These are phyloP conservation scores for Xylariaceae sp. DNA, from an alignment of 2,329 filamentous ascomycete genomes.

Conservation along the genomic window DNA sequence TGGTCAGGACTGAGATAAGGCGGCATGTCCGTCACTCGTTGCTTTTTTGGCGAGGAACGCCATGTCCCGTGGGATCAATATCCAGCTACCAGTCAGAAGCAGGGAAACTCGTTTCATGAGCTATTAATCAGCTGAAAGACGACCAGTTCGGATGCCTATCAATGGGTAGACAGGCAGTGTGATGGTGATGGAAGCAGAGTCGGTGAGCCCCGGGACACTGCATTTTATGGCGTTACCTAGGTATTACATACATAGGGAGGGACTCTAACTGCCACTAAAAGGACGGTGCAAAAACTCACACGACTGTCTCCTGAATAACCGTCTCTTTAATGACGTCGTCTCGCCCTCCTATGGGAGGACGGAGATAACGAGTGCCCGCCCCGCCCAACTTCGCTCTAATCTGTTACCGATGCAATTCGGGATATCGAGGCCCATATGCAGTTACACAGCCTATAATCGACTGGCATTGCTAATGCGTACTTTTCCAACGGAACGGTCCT, in stretches of 20 bases:
- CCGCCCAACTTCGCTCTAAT: background rate
- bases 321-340: background rate
- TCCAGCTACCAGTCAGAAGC: background rate
- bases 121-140: background rate
- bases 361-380: background rate
- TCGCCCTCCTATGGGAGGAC: background rate
- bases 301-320: background rate
- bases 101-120: background rate
- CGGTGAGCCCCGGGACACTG: background rate
- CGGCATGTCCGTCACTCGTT: background rate
- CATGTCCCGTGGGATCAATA: background rate
- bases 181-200: background rate
- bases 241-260: background rate
- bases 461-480: background rate
- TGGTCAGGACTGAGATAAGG: background rate
- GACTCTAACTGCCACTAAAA: background rate
- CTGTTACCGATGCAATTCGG: background rate
- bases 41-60: background rate
- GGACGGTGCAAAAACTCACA: background rate
- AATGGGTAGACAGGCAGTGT: background rate
- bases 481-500: slow-evolving; percentile 1
- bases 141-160: background rate
- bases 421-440: background rate
- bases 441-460: background rate
- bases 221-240: background rate